These are phyloP conservation scores for Cladosporium sp. DNA, from an alignment of 2,329 filamentous ascomycete species.

Conservation along the genomic window DNA sequence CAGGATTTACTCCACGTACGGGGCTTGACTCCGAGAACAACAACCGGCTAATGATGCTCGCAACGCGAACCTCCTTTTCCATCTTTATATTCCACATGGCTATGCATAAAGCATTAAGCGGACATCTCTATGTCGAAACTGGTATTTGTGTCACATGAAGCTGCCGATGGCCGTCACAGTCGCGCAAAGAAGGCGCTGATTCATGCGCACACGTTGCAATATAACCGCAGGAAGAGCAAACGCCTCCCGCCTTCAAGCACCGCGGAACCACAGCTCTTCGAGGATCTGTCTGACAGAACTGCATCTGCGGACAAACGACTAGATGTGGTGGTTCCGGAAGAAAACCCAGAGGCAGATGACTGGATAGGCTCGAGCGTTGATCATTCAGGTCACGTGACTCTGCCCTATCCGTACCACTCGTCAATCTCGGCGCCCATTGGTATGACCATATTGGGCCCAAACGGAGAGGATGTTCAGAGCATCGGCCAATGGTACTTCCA, in stretches of 20 bases:
- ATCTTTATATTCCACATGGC: neutral
- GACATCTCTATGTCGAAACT: neutral
- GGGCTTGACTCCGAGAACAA: neutral
- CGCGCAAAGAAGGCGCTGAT: neutral
- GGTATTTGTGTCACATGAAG: neutral
- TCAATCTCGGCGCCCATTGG: neutral
- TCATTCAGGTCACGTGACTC: neutral
- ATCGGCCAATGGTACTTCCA: slow-evolving; percentile 12
- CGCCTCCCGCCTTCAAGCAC: neutral
- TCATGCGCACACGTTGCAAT: neutral
- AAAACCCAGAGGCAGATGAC: neutral
- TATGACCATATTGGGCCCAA: neutral
- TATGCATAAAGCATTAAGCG: neutral
- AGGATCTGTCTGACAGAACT: neutral
- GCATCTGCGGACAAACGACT: neutral
- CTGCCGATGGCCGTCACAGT: neutral
- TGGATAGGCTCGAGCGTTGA: neutral
- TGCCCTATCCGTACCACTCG: neutral
- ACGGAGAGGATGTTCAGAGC: slow-evolving; percentile 3
- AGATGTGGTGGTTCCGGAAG: neutral
- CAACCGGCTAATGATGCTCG: neutral
- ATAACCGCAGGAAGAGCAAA: slow-evolving; percentile 4
- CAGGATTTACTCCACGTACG: neutral
- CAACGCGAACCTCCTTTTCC: neutral
- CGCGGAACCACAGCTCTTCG: neutral